Evolutionary conservation across 441 rosid genomes (phyloP), one percentile per base, ranked within the genome.

Genomic region (Hypseocharis bilobata): DNA sequence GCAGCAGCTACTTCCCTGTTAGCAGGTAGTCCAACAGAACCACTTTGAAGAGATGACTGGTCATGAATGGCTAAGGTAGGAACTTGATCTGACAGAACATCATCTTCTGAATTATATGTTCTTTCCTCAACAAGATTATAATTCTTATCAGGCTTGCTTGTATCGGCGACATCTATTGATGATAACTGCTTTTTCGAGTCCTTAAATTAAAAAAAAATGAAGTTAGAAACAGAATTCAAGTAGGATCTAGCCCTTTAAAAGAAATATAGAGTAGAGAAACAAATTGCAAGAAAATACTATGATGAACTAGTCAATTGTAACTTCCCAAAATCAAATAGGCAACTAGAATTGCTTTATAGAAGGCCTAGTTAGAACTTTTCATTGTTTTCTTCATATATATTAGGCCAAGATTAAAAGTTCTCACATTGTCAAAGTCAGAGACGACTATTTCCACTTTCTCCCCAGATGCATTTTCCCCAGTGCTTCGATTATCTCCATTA

Each of bases 31-130:
- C 73, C 70, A 32, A 66, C 71, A 63, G 87, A 76, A 67, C 78
- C 82, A 62, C 80, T 72, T 13, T 69, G 85, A 29, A 78, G 70
- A 67, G 83, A 74, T 28, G 85, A 69, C 51, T 69, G 79, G 61
- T 85, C 95, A 30, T 71, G 87, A 66, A 85, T 83, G 71, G 92
- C 81, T 61, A 84, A 83, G 62, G 89, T 87, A 69, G 88, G 89
- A 83, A 76, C 95, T 82, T 86, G 87, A 79, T 86, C 89, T 70
- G 93, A 82, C 45, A 60, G 73, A 70, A 77, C 70, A 78, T 77
- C 87, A 65, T 83, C 85, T 40, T 85, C 93, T 45, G 73, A 61
- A 80, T 82, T 78, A 69, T 76, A 83, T 55, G 51, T 74, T 80
- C 64, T 72, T 72, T 76, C 89, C 62, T 80, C 91, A 59, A 68